Evolutionary conservation across 352 stramenopile species (phyloP).

Genomic region (Phytopythium montanum): DNA sequence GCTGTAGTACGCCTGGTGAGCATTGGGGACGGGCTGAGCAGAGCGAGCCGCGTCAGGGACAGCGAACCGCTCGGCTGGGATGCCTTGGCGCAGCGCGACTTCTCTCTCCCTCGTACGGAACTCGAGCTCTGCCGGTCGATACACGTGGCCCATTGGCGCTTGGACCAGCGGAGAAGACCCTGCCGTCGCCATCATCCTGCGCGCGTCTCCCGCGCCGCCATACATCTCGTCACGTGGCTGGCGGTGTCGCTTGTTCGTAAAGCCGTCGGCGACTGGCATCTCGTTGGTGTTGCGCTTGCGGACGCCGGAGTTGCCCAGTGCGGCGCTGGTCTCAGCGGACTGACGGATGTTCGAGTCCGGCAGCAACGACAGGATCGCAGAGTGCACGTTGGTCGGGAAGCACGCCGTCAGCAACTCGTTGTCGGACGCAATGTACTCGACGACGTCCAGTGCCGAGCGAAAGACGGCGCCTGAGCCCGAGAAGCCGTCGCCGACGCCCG

Average conservation of each 20-base stretch:
- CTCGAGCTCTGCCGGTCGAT: slow-evolving; percentile 12
- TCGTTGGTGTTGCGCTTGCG: slow-evolving; percentile 28
- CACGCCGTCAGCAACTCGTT: slow-evolving; percentile 52
- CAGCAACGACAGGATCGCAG: slow-evolving; percentile 66
- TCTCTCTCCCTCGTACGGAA: slow-evolving; percentile 15
- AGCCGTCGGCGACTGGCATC: slow-evolving; percentile 13
- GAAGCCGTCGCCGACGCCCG: slow-evolving; percentile 27
- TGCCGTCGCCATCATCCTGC: neutral
- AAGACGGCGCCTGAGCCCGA: slow-evolving; percentile 43
- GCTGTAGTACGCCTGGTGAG: slow-evolving; percentile 3
- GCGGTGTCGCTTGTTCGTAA: slow-evolving; percentile 27
- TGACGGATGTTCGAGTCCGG: slow-evolving; percentile 19
- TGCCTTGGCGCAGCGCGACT: slow-evolving; percentile 10
- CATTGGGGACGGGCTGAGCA: neutral
- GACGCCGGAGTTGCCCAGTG: neutral
- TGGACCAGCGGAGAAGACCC: neutral
- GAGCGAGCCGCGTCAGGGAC: neutral
- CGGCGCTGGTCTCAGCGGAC: neutral
- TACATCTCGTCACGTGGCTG: slow-evolving; percentile 19
- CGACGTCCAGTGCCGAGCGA: slow-evolving; percentile 55
- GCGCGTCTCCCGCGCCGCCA: neutral
- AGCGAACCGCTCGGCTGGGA: neutral
- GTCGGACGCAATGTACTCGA: slow-evolving; percentile 70
- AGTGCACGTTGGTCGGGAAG: slow-evolving; percentile 73
- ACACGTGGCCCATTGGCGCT: neutral